These are phyloP conservation scores for Calonectria honghensis DNA, from an alignment of 2,329 filamentous ascomycete genomes.

Conservation along the genomic window DNA sequence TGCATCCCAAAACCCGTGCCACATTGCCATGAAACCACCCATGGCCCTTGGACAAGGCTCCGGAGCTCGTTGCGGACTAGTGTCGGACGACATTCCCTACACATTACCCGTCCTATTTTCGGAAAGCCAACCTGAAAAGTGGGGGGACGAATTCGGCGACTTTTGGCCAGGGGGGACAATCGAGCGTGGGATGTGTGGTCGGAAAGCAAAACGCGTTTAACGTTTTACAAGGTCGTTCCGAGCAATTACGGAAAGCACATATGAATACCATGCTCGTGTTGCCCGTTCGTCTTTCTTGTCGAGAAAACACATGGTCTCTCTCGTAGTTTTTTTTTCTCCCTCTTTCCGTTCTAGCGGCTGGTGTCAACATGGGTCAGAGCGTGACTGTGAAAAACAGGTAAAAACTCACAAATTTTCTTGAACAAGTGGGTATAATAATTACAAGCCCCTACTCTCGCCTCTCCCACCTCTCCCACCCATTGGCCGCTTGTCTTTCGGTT, in stretches of 20 bases:
- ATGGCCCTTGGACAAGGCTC: neutral
- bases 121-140: slow-evolving; percentile 11
- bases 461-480: neutral
- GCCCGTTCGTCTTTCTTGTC: neutral
- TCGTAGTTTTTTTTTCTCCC: neutral
- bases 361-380: slow-evolving; percentile 4
- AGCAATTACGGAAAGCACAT: neutral
- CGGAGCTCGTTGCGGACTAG: slow-evolving; percentile 10
- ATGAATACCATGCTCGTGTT: neutral
- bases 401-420: slow-evolving; percentile 4
- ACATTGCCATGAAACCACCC: slow-evolving; percentile 3
- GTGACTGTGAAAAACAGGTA: neutral
- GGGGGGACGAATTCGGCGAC: neutral
- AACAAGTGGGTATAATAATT: slow-evolving; percentile 1
- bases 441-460: neutral
- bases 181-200: neutral
- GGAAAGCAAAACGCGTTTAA: neutral
- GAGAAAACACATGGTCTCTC: neutral
- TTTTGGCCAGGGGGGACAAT: neutral
- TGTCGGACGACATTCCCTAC: neutral
- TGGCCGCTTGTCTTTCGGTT: neutral
- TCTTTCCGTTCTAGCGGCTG: neutral
- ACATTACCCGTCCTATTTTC: slow-evolving; percentile 3
- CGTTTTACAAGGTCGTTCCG: too few relatives aligned
- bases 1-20: slow-evolving; percentile 18